Base-by-base conservation (phyloP, 345 rosid genomes). In the Boechera retrofracta region DNA sequence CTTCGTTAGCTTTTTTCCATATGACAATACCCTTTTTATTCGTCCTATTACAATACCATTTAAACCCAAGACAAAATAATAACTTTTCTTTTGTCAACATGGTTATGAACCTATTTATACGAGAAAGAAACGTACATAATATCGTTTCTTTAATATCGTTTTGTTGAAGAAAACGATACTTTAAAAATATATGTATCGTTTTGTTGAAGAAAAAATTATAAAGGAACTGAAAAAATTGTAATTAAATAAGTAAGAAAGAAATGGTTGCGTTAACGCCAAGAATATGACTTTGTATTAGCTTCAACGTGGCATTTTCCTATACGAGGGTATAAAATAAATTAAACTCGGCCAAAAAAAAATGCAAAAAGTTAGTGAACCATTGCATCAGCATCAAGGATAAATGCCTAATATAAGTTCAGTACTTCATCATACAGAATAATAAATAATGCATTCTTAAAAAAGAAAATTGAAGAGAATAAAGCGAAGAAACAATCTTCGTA, bases 211-310 rank as follows among this genome's bases (percentile, higher is more conserved):
- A 21, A 21, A 21, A 21, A 21, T 21, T 21, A 1, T 21, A 21
- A 21, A 21, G 24, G 24, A 21, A 21, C 24, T 21, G 36, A 56
- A 39, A 67, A 16, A 74, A 38, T 59, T 18, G 47, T 64, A 42
- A 45, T 58, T 56, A 21, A 13, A 66, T 48, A 76, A 16, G 33
- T 26, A 59, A 55, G 38, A 45, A 53, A 52, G 42, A 77, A 71
- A 77, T 64, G 18, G 76, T 77, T 36, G 72, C 80, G 72, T 77
- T 56, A 71, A 77, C 42, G 76, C 45, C 67, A 77, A 71, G 76
- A 71, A 71, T 64, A 69, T 41, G 69, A 68, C 48, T 68, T 67
- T 60, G 69, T 76, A 49, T 8, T 59, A 70, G 24, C 60, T 48
- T 62, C 71, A 10, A 71, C 67, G 80, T 77, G 80, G 72, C 80